These are phyloP conservation scores for Aspergillus sp. DNA, from an alignment of 2,329 filamentous ascomycete genomes.

Conservation along the genomic window DNA sequence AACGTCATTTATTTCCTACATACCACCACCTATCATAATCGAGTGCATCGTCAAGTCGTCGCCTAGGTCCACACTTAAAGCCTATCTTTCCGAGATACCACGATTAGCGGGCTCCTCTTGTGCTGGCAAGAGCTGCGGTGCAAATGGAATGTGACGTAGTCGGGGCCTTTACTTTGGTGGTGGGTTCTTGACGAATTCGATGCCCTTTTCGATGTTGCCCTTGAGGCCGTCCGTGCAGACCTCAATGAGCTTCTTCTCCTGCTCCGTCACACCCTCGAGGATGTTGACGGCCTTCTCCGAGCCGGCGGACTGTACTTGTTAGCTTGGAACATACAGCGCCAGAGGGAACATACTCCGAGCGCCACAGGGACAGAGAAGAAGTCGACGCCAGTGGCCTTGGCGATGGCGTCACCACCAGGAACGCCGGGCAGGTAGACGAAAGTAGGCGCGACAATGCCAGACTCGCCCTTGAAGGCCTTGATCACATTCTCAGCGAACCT, in stretches of 20 bases:
- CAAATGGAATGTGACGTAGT: too few species aligned
- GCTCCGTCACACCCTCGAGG: constrained; percentile 64
- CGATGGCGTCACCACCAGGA: constrained; percentile 73
- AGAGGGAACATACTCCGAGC: constrained; percentile 65
- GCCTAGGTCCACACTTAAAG: constrained; percentile 33
- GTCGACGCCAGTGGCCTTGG: constrained; percentile 72
- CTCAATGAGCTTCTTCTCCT: constrained; percentile 81
- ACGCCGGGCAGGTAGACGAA: constrained; percentile 93
- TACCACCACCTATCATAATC: constrained; percentile 8
- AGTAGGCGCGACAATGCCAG: constrained; percentile 86
- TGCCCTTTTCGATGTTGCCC: constrained; percentile 89
- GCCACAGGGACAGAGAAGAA: constrained; percentile 96
- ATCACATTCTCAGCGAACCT: constrained; percentile 93
- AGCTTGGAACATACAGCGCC: constrained; percentile 9
- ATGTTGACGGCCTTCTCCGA: constrained; percentile 78
- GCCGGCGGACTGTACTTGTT: constrained; percentile 58
- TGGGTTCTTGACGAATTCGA: constrained; percentile 79
- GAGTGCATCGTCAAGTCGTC: constrained; percentile 15
- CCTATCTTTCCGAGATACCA: constrained; percentile 34
- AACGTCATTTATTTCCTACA: constrained; percentile 5
- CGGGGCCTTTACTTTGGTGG: constrained; percentile 66
- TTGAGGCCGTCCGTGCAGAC: constrained; percentile 68
- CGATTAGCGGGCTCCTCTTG: constrained; percentile 27
- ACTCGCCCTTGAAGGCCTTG: constrained; percentile 78
- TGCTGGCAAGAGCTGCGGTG: constrained; percentile 8